Evolutionary conservation across 768 basidiomycete species (phyloP), one percentile per base, ranked within the genome.

Genomic region (Astraeus odoratus): DNA sequence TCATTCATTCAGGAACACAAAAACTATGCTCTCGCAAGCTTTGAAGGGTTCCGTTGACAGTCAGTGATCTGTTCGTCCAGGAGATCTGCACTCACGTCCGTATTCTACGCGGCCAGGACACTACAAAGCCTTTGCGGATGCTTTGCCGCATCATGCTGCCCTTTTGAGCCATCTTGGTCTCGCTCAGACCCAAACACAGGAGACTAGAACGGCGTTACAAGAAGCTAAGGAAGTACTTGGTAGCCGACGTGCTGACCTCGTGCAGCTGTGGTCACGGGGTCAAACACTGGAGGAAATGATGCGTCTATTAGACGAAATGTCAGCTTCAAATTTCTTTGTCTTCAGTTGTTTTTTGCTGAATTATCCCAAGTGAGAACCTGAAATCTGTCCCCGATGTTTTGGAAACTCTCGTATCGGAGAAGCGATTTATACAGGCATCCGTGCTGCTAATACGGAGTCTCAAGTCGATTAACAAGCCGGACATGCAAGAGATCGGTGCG

Each of bases 211-310:
- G 8, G 67, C 78, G 15, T 69, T 99, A 19, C 75, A 80, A 37
- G 90, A 92, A 59, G 75, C 84, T 1, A 91, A 87, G 54, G 89
- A 91, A 44, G 72, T 78, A 1, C 67, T 91, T 12, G 84, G 87
- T 15, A 83, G 71, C 53, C 91, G 89, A 61, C 78, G 91, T 37
- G 82, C 88, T 4, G 96, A 94, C 59, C 80, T 95, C 24, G 90
- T 83, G 37, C 92, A 89, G 57, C 71, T 98, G 22, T 93, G 91
- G 84, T 76, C 83, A 26, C 75, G 94, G 55, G 86, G 88, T 43
- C 87, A 94, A 57, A 84, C 79, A n/a, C 66, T 98, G 16, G 87
- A 95, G 57, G 96, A 98, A 64, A 98, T 98, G 92, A 75, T 94
- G 57, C 80, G 80, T 35, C 74, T 97, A n/a, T 61, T 99, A 50